A percentile compares a stretch with the other conserved stretches of the same genome.
phyloP scores from a whole-genome alignment of 208 protist genomes.

The Trypanosoma vivax region DNA sequence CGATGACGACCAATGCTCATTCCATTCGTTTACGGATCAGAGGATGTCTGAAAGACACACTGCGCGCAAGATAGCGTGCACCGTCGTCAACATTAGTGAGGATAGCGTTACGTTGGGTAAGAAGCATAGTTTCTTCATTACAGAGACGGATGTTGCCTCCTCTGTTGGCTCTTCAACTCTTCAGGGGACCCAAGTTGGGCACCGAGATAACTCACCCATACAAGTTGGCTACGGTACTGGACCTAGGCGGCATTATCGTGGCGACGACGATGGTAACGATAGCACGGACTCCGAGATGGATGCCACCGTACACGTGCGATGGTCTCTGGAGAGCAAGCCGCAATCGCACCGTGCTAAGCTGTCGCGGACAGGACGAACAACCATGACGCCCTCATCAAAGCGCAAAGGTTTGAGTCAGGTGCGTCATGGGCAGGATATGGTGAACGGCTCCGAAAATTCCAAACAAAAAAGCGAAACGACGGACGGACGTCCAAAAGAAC shows the following conservation, averaged over 20 bases:
- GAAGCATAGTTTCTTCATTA: background rate
- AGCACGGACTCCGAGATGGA: background rate
- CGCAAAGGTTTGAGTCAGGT: too few species aligned
- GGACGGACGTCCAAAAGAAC: too few species aligned
- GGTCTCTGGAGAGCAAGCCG: conserved; percentile 8
- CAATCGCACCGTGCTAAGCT: conserved; percentile 10
- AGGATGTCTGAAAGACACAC: too few species aligned
- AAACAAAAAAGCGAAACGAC: too few species aligned
- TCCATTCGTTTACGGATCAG: too few species aligned
- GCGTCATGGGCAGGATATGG: too few species aligned
- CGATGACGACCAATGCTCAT: too few species aligned
- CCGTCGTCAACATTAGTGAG: background rate
- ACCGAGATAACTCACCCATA: too few species aligned
- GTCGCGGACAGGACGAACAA: conserved; percentile 6
- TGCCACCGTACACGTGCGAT: background rate
- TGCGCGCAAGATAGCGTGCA: too few species aligned
- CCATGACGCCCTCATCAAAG: background rate
- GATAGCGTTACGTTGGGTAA: background rate
- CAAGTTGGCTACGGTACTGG: background rate
- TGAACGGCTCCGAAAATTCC: too few species aligned
- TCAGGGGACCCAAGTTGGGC: background rate
- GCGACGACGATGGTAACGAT: background rate
- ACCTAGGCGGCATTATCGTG: background rate
- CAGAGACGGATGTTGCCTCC: background rate
- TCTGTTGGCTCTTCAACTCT: background rate